Percentiles rank a stretch among this genome's conserved stretches.
phyloP scores from a whole-genome alignment of 345 rosid genomes.

The Eucalyptus camaldulensis region DNA sequence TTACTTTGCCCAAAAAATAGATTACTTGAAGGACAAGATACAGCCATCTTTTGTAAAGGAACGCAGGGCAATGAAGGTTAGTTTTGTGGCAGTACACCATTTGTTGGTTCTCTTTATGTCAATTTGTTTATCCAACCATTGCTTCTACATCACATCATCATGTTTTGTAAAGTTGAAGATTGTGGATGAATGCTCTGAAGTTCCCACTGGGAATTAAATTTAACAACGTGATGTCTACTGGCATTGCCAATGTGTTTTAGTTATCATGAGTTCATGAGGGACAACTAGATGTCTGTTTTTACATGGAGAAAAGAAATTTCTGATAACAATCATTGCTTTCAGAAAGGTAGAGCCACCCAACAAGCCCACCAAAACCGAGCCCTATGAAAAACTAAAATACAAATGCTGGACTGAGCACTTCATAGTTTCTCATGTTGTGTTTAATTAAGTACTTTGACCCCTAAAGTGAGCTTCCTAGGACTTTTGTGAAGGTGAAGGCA shows the following conservation, averaged over 20 bases:
- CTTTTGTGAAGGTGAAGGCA: neutral
- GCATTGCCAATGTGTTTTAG: neutral
- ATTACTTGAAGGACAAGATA: slow-evolving; percentile 89
- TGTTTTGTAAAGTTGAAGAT: neutral
- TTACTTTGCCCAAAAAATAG: slow-evolving; percentile 90
- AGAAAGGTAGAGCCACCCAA: neutral
- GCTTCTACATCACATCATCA: neutral
- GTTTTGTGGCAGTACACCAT: neutral
- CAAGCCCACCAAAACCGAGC: neutral
- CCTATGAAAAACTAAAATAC: neutral
- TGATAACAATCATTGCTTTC: neutral
- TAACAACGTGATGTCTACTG: neutral
- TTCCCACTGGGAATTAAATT: neutral
- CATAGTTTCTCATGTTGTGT: neutral
- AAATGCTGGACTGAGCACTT: neutral
- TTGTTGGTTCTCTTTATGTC: neutral
- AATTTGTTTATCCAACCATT: neutral
- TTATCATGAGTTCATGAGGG: neutral
- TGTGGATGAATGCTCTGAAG: neutral
- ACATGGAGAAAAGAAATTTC: neutral
- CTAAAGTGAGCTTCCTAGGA: neutral
- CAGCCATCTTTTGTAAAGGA: slow-evolving; percentile 95
- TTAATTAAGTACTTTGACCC: neutral
- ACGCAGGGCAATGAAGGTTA: slow-evolving; percentile 92
- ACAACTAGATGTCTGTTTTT: neutral